These are phyloP conservation scores for Cyclotella cryptica DNA, from an alignment of 108 stramenopile species.

Conservation along the genomic window DNA sequence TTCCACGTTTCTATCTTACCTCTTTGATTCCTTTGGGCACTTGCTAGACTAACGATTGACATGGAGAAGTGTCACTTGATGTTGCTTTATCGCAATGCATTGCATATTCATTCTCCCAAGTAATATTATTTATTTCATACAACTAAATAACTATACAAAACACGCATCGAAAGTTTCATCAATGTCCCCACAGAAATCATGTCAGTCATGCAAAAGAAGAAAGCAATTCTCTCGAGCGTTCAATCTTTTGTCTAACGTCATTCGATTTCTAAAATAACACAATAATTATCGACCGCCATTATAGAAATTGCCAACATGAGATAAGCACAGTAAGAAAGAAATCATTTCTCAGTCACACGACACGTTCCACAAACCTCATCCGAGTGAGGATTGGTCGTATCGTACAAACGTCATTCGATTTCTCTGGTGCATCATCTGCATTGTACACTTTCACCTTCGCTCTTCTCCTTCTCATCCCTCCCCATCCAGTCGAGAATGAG, in stretches of 20 bases:
- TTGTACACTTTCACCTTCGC: background rate
- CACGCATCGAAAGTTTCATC: background rate
- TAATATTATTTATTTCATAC: background rate
- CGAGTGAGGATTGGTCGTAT: background rate
- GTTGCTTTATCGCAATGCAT: too few relatives aligned
- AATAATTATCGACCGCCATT: background rate
- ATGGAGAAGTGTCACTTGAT: too few relatives aligned
- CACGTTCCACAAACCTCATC: background rate
- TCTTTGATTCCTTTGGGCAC: too few relatives aligned
- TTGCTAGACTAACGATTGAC: too few relatives aligned
- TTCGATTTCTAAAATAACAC: background rate
- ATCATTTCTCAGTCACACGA: background rate
- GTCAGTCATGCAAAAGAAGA: background rate
- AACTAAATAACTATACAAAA: background rate
- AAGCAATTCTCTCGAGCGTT: too few relatives aligned
- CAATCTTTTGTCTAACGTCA: background rate
- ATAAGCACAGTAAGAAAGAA: background rate
- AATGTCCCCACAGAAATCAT: background rate
- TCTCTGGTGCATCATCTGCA: background rate
- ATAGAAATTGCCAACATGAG: background rate
- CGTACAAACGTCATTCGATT: conserved; percentile 15
- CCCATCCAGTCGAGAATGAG: background rate
- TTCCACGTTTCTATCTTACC: too few relatives aligned
- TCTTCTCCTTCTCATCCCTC: too few relatives aligned
- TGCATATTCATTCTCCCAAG: background rate